Evolutionary conservation across 768 basidiomycete species (phyloP).

Genomic region (Mycena venus): DNA sequence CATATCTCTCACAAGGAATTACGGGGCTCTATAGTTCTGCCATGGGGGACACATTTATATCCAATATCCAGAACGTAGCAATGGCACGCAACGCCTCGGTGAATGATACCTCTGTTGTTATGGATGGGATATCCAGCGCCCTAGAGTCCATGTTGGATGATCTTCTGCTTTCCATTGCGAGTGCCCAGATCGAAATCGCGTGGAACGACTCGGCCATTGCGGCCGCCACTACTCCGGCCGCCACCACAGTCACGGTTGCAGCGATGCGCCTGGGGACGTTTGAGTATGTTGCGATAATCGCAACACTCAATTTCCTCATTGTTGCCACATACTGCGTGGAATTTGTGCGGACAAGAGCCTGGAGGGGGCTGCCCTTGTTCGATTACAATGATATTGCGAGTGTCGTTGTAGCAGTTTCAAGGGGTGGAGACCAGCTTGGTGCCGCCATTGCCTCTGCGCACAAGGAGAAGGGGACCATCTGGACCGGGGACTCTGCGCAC

Average conservation of each 20-base stretch:
- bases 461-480: background rate
- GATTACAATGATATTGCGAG: background rate
- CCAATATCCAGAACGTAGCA: background rate
- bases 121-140: background rate
- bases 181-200: background rate
- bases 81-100: background rate
- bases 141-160: conserved; percentile 4
- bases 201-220: background rate
- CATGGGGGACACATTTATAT: background rate
- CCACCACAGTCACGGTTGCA: background rate
- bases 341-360: background rate
- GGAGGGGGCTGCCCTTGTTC: background rate
- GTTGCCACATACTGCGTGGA: background rate
- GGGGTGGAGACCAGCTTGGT: background rate
- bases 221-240: background rate
- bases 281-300: background rate
- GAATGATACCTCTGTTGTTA: background rate
- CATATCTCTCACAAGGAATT: background rate
- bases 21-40: background rate
- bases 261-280: background rate
- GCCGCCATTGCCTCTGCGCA: background rate
- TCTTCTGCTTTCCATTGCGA: background rate
- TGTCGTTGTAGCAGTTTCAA: background rate
- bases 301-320: background rate
- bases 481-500: background rate